Base-by-base conservation (phyloP, 345 rosid species). In the Gossypioides kirkii region DNA sequence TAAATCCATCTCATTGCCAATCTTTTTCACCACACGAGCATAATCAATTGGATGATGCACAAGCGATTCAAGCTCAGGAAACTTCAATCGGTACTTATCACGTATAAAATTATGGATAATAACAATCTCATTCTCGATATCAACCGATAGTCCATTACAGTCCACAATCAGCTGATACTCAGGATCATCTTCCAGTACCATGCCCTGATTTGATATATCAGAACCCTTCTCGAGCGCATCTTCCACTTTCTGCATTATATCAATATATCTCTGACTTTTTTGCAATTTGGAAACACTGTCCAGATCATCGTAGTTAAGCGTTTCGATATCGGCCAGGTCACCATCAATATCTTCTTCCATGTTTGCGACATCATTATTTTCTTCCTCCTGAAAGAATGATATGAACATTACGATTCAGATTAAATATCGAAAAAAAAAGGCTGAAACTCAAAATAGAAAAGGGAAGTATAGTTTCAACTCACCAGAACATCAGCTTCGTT, bases 21-120 rank as follows among this genome's bases (percentile, higher is more conserved):
- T 95, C 77, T 84, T 92, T 79, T 92, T 92, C 67, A 95, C 98
- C 52, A 95, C 96, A 53, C 97, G 94, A 3, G 97, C 96, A 80
- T 95, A 95, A 75, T 95, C 98, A 18, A 95, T 92, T 0, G 98
- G 98, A 65, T 92, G 98, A 64, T 89, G 91, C 23, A 95, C 99
- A 7, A 92, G 86, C 1, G 97, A 91, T 71, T 92, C 97, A 67
- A 95, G 98, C 88, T 95, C 99, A 1, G 93, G 98, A 74, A 92
- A 94, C 72, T 94, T 94, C 73, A 87, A 78, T 0, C 87, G 81
- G 80, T 94, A 94, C 79, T 94, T 95, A 76, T 89, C 99, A 20
- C 96, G 93, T 68, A 92, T 91, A 73, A 92, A 95, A 80, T 86
- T 92, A 80, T 92, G 99, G 74, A 95, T 92, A 5, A 95, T 92